Evolutionary conservation across 1,284 basidiomycete genomes (phyloP).

Genomic region (Neolentinus lepideus): DNA sequence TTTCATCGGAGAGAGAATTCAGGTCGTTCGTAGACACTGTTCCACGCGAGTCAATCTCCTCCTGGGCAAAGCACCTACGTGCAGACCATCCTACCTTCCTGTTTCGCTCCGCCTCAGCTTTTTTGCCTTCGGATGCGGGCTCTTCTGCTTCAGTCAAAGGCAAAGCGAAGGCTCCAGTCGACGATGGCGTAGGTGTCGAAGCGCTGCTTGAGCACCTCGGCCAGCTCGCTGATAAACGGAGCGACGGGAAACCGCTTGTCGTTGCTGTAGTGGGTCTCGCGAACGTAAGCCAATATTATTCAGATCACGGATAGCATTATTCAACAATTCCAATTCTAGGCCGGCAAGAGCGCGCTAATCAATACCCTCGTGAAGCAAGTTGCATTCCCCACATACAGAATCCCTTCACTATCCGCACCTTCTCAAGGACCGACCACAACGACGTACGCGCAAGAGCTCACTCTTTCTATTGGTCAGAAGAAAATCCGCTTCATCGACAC

Average conservation of each 20-base stretch:
- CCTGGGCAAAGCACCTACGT: constrained; percentile 73
- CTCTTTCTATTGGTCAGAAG: constrained; percentile 34
- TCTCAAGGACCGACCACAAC: constrained; percentile 65
- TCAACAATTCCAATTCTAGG: constrained; percentile 27
- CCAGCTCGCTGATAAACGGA: constrained; percentile 38
- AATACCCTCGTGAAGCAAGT: constrained; percentile 62
- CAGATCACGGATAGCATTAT: constrained; percentile 4
- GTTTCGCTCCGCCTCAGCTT: constrained; percentile 76
- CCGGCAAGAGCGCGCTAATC: constrained; percentile 78
- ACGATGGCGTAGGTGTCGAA: constrained; percentile 56
- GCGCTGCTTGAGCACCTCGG: constrained; percentile 38
- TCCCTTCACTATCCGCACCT: constrained; percentile 34
- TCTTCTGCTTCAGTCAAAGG: constrained; percentile 28
- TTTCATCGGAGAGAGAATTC: constrained; percentile 1
- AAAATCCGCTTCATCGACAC: constrained; percentile 73
- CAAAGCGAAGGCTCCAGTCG: constrained; percentile 34
- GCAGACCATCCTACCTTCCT: constrained; percentile 66
- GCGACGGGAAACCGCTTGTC: constrained; percentile 37
- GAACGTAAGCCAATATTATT: constrained; percentile 45
- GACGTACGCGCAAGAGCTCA: constrained; percentile 57
- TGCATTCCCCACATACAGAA: constrained; percentile 57
- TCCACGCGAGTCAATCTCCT: constrained; percentile 72
- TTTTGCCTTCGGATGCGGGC: constrained; percentile 35
- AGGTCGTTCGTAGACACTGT: constrained; percentile 58
- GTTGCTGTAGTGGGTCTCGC: constrained; percentile 73